A percentile compares a stretch with the other conserved stretches of the same genome.
Evolutionary conservation across 345 rosid species (phyloP).

Genomic region (Anacardium occidentale): DNA sequence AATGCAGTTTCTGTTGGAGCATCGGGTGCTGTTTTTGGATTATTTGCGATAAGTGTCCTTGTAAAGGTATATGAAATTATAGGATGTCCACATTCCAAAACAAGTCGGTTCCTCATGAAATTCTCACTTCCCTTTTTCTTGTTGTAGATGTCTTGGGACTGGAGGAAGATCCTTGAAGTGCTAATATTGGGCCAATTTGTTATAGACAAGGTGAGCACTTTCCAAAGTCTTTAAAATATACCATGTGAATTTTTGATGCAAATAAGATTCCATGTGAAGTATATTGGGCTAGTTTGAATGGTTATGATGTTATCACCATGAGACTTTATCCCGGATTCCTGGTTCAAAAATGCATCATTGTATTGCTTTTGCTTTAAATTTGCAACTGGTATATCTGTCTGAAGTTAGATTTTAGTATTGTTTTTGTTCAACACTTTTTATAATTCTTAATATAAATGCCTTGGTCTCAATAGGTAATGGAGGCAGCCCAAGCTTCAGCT

Average conservation of each 20-base stretch:
- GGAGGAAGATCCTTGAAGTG: conserved; percentile 96
- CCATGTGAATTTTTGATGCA: background rate
- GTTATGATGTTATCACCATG: no score
- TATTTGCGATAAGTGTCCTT: conserved; percentile 83
- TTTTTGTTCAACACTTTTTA: background rate
- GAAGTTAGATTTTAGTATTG: background rate
- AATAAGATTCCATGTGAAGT: background rate
- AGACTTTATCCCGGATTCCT: background rate
- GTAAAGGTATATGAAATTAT: conserved; percentile 58
- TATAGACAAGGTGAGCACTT: conserved; percentile 57
- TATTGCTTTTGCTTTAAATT: no score
- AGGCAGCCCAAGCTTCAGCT: conserved; percentile 91
- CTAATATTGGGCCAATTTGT: conserved; percentile 93
- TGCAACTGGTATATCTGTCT: no score
- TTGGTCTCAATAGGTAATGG: conserved; percentile 63
- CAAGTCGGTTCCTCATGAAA: conserved; percentile 4
- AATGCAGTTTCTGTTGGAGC: conserved; percentile 92
- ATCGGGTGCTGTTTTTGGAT: conserved; percentile 92
- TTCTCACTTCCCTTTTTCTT: conserved; percentile 14
- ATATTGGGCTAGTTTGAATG: background rate
- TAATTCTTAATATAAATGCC: background rate
- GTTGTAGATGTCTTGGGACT: conserved; percentile 85
- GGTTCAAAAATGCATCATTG: background rate
- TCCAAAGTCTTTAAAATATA: background rate
- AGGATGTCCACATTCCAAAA: background rate